Evolutionary conservation across 352 stramenopile species (phyloP).

Genomic region (Phytopythium oedochilum): DNA sequence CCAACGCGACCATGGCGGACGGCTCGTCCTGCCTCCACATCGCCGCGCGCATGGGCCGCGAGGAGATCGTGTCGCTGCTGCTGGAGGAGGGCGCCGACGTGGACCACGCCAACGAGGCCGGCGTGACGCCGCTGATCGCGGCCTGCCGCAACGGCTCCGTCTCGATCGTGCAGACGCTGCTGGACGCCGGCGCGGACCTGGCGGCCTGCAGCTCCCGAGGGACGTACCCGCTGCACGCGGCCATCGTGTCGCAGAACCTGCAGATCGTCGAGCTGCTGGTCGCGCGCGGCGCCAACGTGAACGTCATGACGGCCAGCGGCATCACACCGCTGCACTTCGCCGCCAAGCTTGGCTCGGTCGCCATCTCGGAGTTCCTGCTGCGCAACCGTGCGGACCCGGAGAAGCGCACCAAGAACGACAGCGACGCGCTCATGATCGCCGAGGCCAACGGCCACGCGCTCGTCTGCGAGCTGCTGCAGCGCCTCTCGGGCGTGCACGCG

Average conservation of each 20-base stretch:
- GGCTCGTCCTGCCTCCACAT: constrained; percentile 72
- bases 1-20: constrained; percentile 51
- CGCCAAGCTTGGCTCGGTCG: constrained; percentile 54
- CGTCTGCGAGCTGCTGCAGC: constrained; percentile 66
- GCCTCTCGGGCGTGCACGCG: constrained; percentile 21
- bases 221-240: constrained; percentile 62
- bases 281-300: constrained; percentile 55
- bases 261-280: constrained; percentile 69
- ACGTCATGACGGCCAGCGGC: constrained; percentile 55
- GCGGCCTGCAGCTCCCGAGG: constrained; percentile 37
- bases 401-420: constrained; percentile 74
- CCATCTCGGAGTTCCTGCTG: constrained; percentile 59
- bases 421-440: constrained; percentile 72
- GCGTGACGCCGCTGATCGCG: constrained; percentile 68
- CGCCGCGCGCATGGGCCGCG: constrained; percentile 60
- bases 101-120: constrained; percentile 49
- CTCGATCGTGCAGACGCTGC: constrained; percentile 45
- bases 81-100: constrained; percentile 63
- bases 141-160: constrained; percentile 62
- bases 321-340: constrained; percentile 81
- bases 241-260: constrained; percentile 59
- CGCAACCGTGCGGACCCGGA: constrained; percentile 58
- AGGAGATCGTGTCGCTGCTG: constrained; percentile 54
- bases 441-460: constrained; percentile 53
- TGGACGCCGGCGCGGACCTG: constrained; percentile 44